phyloP scores from a whole-genome alignment of 305 asterid species.

The Solanum hybrid region DNA sequence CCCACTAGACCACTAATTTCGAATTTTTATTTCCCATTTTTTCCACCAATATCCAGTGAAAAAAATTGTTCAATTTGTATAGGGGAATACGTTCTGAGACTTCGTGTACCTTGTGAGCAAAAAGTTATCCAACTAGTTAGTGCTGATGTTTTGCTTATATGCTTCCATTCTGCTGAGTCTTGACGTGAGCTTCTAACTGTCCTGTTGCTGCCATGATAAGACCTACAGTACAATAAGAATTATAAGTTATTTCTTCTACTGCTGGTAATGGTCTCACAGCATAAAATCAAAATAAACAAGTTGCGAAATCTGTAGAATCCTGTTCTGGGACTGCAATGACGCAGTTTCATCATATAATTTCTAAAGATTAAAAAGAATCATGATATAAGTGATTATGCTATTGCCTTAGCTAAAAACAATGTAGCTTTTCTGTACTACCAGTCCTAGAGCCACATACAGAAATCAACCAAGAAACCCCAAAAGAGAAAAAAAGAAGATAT shows the following conservation, averaged over 20 bases:
- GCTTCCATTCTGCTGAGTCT: conserved; percentile 64
- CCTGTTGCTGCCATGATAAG: conserved; percentile 81
- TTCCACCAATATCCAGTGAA: neutral
- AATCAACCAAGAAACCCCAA: neutral
- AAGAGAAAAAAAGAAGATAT: neutral
- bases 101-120: neutral
- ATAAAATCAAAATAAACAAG: neutral
- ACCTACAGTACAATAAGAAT: conserved; percentile 30
- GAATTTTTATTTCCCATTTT: neutral
- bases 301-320: neutral
- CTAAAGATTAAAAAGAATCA: neutral
- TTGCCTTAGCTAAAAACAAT: neutral
- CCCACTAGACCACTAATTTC: neutral
- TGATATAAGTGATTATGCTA: neutral
- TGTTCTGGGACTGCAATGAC: neutral
- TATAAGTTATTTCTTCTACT: neutral
- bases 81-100: neutral
- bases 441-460: neutral
- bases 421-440: neutral
- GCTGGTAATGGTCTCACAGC: neutral
- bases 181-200: conserved; percentile 50
- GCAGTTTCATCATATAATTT: neutral
- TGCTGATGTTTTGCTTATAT: conserved; percentile 18
- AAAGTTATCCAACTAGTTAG: neutral
- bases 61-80: neutral